Percentiles rank a stretch among this genome's conserved stretches.
These are phyloP conservation scores for Selenicereus undatus DNA, from an alignment of 148 eudicot genomes.

Conservation along the genomic window DNA sequence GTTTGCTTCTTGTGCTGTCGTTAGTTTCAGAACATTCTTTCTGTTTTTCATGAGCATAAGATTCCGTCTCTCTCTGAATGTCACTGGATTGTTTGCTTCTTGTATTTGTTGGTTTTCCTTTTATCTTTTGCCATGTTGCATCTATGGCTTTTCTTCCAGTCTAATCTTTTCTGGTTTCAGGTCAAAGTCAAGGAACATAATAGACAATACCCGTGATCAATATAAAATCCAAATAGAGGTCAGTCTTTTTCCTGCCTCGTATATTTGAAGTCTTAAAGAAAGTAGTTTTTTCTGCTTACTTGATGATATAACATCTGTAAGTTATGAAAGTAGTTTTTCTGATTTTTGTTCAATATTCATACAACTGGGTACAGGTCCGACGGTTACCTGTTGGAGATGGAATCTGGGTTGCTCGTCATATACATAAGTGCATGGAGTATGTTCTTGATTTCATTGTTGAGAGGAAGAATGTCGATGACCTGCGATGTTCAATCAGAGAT, in stretches of 20 bases:
- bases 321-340: slow-evolving; percentile 2
- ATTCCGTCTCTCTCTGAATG: neutral
- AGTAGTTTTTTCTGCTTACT: neutral
- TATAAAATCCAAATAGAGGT: slow-evolving; percentile 78
- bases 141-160: slow-evolving; percentile 3
- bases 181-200: slow-evolving; percentile 58
- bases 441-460: slow-evolving; percentile 95
- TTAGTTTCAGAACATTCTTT: neutral
- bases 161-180: slow-evolving; percentile 40
- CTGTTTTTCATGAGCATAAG: neutral
- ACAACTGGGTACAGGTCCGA: slow-evolving; percentile 45
- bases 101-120: neutral
- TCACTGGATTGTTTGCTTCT: neutral
- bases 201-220: slow-evolving; percentile 47
- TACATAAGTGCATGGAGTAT: slow-evolving; percentile 52
- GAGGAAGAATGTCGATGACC: slow-evolving; percentile 87
- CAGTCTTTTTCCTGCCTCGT: slow-evolving; percentile 7
- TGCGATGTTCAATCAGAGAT: slow-evolving; percentile 76
- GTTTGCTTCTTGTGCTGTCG: neutral
- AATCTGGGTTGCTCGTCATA: slow-evolving; percentile 92
- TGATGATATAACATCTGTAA: neutral
- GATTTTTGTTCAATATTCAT: neutral
- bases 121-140: neutral
- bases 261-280: neutral
- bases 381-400: slow-evolving; percentile 90